Evolutionary conservation across 2,329 filamentous ascomycete genomes (phyloP), one percentile per base, ranked within the genome.

Genomic region (Sclerotiophoma versabilis): DNA sequence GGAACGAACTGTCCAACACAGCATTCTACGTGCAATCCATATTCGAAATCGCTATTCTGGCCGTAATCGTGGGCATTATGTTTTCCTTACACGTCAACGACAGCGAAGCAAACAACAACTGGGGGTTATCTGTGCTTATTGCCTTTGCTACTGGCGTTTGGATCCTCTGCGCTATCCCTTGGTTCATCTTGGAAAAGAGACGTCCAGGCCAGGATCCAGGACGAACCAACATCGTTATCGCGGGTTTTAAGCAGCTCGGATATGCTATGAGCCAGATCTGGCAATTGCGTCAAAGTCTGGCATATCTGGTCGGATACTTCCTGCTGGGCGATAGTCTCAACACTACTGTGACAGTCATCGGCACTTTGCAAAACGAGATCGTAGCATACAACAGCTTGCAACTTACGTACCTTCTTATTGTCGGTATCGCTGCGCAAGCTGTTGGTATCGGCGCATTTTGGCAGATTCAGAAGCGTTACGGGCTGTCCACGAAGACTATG

Each of bases 241-340:
- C 64, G 12, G 87, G 87, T 1, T 76, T 88, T 39, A 86, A 82
- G 80, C 86, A 89, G 66, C 61, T 69, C 2, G 80, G 77, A 52
- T 78, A 84, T 58, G 87, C 87, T 0, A 51, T 83, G 1, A 76
- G 73, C 0, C 82, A 88, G 66, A 84, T 89, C 14, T 87, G 84
- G 83, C 81, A 83, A 30, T 73, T 90, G 37, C 86, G 84, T 66
- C 87, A 90, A 73, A 87, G 82, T 58, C 70, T 89, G 23, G 76
- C 88, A 15, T 90, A 89, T 68, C 79, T 90, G 0, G 53, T 58
- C 72, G 79, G 81, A 3, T 90, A 88, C 65, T 89, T 90, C 66
- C 76, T 90, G 2, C 80, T 90, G 0, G 87, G 85, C n/a, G 87
- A 90, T 71, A 86, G 84, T 1, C 77, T 89, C 29, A 89, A 89